phyloP scores from a whole-genome alignment of 2,329 filamentous ascomycete genomes.

The Amauroascus verrucosus region DNA sequence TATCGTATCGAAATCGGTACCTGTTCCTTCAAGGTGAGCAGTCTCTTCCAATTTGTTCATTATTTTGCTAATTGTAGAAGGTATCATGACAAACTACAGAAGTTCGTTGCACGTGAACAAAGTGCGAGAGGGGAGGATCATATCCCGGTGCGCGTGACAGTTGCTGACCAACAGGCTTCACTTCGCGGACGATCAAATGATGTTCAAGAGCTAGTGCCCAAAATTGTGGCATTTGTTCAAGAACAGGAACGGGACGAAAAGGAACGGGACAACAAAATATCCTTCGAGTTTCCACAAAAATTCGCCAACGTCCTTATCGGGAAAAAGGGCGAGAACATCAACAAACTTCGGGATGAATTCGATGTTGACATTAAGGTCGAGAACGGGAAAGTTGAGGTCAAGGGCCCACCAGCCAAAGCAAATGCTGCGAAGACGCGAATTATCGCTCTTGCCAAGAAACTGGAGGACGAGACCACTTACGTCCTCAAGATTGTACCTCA shows the following conservation, averaged over 20 bases:
- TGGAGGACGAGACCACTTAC: slow-evolving; percentile 85
- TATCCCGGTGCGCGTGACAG: slow-evolving; percentile 48
- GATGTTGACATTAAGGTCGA: slow-evolving; percentile 77
- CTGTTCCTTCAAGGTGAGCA: slow-evolving; percentile 44
- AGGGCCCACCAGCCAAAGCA: slow-evolving; percentile 89
- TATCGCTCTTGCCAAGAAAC: slow-evolving; percentile 62
- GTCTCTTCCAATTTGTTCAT: not conserved
- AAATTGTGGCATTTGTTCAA: slow-evolving; percentile 68
- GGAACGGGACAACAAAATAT: slow-evolving; percentile 75
- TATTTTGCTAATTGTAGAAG: slow-evolving; percentile 19
- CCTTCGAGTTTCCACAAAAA: slow-evolving; percentile 91
- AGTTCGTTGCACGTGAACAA: slow-evolving; percentile 50
- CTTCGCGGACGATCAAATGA: slow-evolving; percentile 66
- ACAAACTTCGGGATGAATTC: slow-evolving; percentile 57
- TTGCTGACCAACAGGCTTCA: slow-evolving; percentile 48
- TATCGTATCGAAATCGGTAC: slow-evolving; percentile 45
- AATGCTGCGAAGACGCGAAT: slow-evolving; percentile 80
- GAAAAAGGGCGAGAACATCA: slow-evolving; percentile 57
- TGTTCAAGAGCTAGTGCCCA: slow-evolving; percentile 61
- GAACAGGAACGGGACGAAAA: slow-evolving; percentile 88
- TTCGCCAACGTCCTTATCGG: slow-evolving; percentile 77
- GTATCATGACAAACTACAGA: slow-evolving; percentile 54
- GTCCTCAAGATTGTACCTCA: slow-evolving; percentile 83
- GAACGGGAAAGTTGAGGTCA: slow-evolving; percentile 88
- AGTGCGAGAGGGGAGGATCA: slow-evolving; percentile 39